Base-by-base conservation (phyloP, 805 yeast species). In the Candida glaebosa region DNA sequence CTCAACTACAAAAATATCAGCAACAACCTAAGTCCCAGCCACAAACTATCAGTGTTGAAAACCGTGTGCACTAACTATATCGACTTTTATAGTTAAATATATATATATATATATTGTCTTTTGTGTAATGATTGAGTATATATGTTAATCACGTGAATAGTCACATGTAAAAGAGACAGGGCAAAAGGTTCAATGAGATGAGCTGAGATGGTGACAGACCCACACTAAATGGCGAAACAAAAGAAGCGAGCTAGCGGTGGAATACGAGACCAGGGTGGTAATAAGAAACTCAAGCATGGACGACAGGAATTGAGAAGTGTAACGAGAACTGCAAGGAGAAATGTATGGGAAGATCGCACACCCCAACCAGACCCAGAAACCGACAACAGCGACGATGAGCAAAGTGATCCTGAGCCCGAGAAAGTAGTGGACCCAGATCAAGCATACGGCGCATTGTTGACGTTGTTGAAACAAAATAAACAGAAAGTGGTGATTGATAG, bases 381-480 rank as follows among this genome's bases (percentile, higher is more conserved):
- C 4, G 37, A 34, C 9, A 39, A 37, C 10, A 33, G 37, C 12
- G 44, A 41, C 7, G 15, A 47, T 5, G 48, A 42, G 4, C 50
- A 49, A 24, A 44, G 33, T 8, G 53, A 47, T 9, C 52, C 48
- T 12, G 55, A 51, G 4, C 41, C 31, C 8, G 47, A 41, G 14
- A 41, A 37, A 2, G 44, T 48, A 15, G 42, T 38, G 37, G 57
- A 51, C 0, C 53, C 47, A 10, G 51, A 34, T 5, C 67, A 69
- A 52, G 85, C 84, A 0, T 84, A 85, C 58, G 73, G 76, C 49
- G 90, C 91, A 1, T 63, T 85, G 37, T 57, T 85, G 53, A 78
- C 87, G 1, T 68, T 85, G 37, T 67, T 84, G 45, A 73, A 68
- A 33, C 60, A 76, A 7, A 81, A 76, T 39, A 75, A 71, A 46